Conservation (phyloP, 2,329 filamentous ascomycete genomes). For the Fusarium sp. region DNA sequence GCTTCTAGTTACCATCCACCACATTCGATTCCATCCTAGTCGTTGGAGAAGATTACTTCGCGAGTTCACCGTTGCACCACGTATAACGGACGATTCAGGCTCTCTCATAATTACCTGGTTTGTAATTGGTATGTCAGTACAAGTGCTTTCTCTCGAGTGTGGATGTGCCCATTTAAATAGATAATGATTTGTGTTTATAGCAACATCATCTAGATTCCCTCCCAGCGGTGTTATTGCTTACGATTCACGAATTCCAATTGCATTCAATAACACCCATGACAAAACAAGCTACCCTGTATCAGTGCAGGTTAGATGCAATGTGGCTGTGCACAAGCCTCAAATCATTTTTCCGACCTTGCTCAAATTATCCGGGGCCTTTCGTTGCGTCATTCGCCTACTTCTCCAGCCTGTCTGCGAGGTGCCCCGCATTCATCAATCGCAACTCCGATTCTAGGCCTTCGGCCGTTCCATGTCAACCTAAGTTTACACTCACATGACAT, state of each 20-base stretch:
- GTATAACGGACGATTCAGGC: too few relatives aligned
- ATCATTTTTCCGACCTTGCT: not conserved
- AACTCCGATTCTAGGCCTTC: constrained; percentile 35
- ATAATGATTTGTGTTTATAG: too few relatives aligned
- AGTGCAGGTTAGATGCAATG: not conserved
- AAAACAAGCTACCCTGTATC: constrained; percentile 13
- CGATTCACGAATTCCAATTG: not conserved
- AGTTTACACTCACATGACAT: constrained; percentile 46
- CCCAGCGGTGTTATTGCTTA: too few relatives aligned
- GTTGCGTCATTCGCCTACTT: constrained; percentile 43
- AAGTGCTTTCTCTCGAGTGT: too few relatives aligned
- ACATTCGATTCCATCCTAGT: too few relatives aligned
- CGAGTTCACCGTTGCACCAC: too few relatives aligned
- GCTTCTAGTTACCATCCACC: too few relatives aligned
- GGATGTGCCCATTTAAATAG: too few relatives aligned
- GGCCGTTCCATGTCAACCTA: constrained; percentile 36
- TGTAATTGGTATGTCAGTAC: too few relatives aligned
- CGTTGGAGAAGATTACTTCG: too few relatives aligned
- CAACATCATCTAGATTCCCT: too few relatives aligned
- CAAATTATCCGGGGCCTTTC: constrained; percentile 31
- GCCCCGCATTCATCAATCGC: constrained; percentile 36
- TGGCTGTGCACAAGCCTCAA: constrained; percentile 32
- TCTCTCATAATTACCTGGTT: too few relatives aligned
- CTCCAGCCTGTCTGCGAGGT: constrained; percentile 26
- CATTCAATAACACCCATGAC: not conserved